Base-by-base conservation (phyloP, 2,329 filamentous ascomycete species). In the Knufia fluminis region DNA sequence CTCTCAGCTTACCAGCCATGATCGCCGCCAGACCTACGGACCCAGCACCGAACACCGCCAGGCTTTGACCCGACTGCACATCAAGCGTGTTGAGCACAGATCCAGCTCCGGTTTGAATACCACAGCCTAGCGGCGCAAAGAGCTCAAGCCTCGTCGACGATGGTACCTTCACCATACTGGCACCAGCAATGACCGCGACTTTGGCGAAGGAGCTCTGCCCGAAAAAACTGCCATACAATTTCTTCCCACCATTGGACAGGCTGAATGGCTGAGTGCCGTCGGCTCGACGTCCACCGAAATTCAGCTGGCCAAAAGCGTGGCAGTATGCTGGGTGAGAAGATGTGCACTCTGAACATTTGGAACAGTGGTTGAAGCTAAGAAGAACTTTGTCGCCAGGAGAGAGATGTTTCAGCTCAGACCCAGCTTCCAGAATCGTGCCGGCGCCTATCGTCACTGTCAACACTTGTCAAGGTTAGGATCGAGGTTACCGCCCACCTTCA, bases 191-290 rank as follows among this genome's bases (percentile, higher is more conserved):
- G 12, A 66, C 55, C 0, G 63, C 59, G 1, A 57, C 47, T 19
- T 55, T 58, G 1, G 62, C 58, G 49, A 69, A 69, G n/a, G 59
- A 62, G 14, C 59, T 62, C 46, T 70, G 67, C 1, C 67, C 68
- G 49, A 70, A 68, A 57, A 64, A 68, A 4, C 59, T 62, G 4
- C 60, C 54, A 17, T 44, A 44, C 10, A 60, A n/a, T n/a, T n/a
- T n/a, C n/a, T n/a, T n/a, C n/a, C n/a, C 41, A 46, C 39, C 14
- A 41, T 41, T 9, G 23, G 35, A 14, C n/a, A n/a, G 28, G 40
- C 39, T 6, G 49, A 53, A 4, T 51, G 24, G 10, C 7, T 35
- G 19, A 7, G 8, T 6, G 12, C 20, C 22, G 6, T 14, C 23
- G 32, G 35, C 38, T 50, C 46, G 31, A n/a, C n/a, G n/a, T n/a